Base-by-base conservation (phyloP, 192 early-diverging fungal genomes). In the Coemansia sp. region DNA sequence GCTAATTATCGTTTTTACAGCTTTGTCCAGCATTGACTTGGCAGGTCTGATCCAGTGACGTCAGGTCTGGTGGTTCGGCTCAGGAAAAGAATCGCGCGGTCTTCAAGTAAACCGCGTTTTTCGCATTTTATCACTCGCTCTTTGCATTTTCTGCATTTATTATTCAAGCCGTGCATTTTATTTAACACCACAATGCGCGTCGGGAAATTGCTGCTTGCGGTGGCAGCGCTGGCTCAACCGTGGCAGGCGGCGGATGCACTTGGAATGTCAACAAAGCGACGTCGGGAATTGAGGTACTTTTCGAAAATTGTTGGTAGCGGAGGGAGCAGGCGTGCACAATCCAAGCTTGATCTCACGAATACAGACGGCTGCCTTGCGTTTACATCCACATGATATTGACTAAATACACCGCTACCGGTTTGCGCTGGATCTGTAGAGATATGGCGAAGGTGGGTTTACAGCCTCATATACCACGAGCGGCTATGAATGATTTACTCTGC, bases 231-330 rank as follows among this genome's bases (percentile, higher is more conserved):
- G 6, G 30, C 29, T 9, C 42, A 44, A 10, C 35, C 36, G 21
- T 56, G 52, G 59, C 50, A 23, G 8, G 30, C 26, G 0, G 49
- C 28, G 12, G 50, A 57, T 8, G 70, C 60, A 4, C 38, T 67
- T 7, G 74, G 74, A 21, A 77, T 70, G 62, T 53, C 68, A 0
- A 34, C 42, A 31, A 47, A 54, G 30, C 47, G 74, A 22, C 67
- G 63, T 6, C 31, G 66, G 11, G 64, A 62, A 45, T 34, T 76
- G 17, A 54, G 63, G 50, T 67, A 53, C 31, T 12, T 11, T 45
- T 12, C n/a, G n/a, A n/a, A n/a, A n/a, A n/a, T n/a, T n/a, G n/a
- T n/a, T n/a, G n/a, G n/a, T n/a, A n/a, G n/a, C n/a, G n/a, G n/a
- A n/a, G n/a, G n/a, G n/a, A n/a, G n/a, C n/a, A n/a, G n/a, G n/a